These are phyloP conservation scores for Dichomitus squalens DNA, from an alignment of 1,284 basidiomycete genomes.

Conservation along the genomic window DNA sequence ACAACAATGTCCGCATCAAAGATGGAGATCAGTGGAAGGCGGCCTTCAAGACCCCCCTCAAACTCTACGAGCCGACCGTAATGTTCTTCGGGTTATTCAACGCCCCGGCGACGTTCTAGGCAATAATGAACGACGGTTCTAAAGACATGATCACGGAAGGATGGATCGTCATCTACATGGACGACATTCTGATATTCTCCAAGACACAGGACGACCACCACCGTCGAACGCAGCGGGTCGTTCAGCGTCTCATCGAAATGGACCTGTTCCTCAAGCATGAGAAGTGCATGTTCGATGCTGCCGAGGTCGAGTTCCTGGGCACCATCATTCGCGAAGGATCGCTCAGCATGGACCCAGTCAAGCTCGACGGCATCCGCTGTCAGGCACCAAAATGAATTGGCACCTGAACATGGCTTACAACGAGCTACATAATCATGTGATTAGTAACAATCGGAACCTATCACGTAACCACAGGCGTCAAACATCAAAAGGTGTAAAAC, in stretches of 20 bases:
- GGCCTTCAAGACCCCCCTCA: neutral
- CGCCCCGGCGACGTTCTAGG: constrained; percentile 1
- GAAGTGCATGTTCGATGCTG: too few species aligned
- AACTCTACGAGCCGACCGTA: neutral
- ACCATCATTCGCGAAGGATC: constrained; percentile 23
- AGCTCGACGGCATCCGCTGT: too few species aligned
- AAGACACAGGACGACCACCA: neutral
- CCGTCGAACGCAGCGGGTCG: neutral
- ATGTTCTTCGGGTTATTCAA: constrained; percentile 10
- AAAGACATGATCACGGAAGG: neutral
- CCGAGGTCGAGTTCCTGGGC: constrained; percentile 17
- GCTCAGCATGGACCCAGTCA: too few species aligned
- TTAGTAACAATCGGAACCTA: too few species aligned
- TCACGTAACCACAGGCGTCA: too few species aligned
- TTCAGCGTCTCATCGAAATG: neutral
- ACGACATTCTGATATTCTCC: constrained; percentile 3
- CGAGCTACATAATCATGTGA: too few species aligned
- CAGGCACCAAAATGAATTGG: too few species aligned
- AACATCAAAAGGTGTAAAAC: too few species aligned
- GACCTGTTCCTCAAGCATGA: too few species aligned
- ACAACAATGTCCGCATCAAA: constrained; percentile 10
- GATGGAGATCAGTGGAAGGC: constrained; percentile 8
- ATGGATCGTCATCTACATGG: neutral
- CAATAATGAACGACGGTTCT: constrained; percentile 5
- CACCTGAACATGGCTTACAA: too few species aligned